Base-by-base conservation (phyloP, 2,329 filamentous ascomycete species). In the Fusarium hainanense region DNA sequence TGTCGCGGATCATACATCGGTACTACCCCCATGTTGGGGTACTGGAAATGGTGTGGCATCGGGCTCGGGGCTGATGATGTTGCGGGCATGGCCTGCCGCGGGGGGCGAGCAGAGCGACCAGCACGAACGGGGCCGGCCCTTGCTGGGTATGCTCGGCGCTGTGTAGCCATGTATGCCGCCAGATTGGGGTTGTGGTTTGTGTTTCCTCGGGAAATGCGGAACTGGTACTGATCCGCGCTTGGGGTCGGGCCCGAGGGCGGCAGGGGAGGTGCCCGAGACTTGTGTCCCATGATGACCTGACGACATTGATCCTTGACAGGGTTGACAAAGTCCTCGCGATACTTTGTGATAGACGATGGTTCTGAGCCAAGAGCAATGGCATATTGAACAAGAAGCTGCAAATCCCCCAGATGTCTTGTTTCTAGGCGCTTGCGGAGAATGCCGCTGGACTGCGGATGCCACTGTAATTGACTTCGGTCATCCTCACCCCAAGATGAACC, bases 401-500 rank as follows among this genome's bases (percentile, higher is more conserved):
- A 49, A 55, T 84, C 79, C 23, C 77, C 78, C 18, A 84, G 75
- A 63, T 85, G 83, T 4, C 82, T 77, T 21, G 82, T 83, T 68
- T 85, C 83, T 6, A 85, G 78, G 42, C 80, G 79, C 63, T 84
- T 84, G 16, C 82, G 76, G 34, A 84, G 68, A 7, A 81, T 77
- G 32, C 78, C 78, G 18, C 82, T 83, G 6, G 79, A 79, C 40
- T 82, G 79, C 3, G 82, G 81, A 44, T 79, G 76, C 82, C 83
- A 85, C 12, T 75, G 69, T 30, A 84, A 68, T 14, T 76, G 73
- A 28, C 76, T 74, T 20, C 76, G 66, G 21, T 79, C 78, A n/a
- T 75, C 73, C 51, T 80, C 79, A 12, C 77, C 76, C 73, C 78
- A 79, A 10, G 73, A 71, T 18, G 75, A 76, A 42, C 76, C 78